Base-by-base conservation (phyloP, 768 basidiomycete species). In the Tulasnella sp. region DNA sequence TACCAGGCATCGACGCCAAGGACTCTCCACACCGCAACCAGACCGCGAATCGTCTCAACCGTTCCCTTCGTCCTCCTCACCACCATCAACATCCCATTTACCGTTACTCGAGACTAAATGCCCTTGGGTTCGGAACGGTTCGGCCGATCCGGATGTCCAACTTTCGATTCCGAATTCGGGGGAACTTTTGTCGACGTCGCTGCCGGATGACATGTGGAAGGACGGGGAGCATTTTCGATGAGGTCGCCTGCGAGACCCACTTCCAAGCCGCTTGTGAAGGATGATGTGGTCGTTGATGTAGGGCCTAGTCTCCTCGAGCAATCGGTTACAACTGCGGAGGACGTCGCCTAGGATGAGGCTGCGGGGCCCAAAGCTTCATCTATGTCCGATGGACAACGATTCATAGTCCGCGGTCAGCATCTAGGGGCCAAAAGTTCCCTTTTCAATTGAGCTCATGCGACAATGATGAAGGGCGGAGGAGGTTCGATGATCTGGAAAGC, bases 181-280 rank as follows among this genome's bases (percentile, higher is more conserved):
- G 38, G 37, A n/a, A n/a, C n/a, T n/a, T 19, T n/a, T 69, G 25
- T 76, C 76, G 34, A 40, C 69, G 4, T 72, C 72, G 14, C 39
- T 71, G 36, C 4, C 80, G 25, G 91, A 93, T 80, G 95, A 95
- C 80, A 92, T 92, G 6, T 96, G 95, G 95, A 95, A 96, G 79
- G n/a, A n/a, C 96, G 95, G 94, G 94, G 94, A 36, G 90, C 88
- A 25, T 93, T 96, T 80, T 95, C 94, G 37, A 91, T 90, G 78
- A 91, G 89, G 31, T 92, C 93, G 3, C 91, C 91, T 0, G 83
- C 89, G 79, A 87, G 87, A 73, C 78, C 87, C 0, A 84, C 86
- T 14, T 90, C 90, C 80, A 71, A 79, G 38, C 70, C 58, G 31
- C 31, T 67, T 19, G 67, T 45, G 39, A 58, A 54, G 19, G 76